A percentile compares a stretch with the other conserved stretches of the same genome.
These are phyloP conservation scores for Raphanus hybrid DNA, from an alignment of 441 rosid species.

Conservation along the genomic window DNA sequence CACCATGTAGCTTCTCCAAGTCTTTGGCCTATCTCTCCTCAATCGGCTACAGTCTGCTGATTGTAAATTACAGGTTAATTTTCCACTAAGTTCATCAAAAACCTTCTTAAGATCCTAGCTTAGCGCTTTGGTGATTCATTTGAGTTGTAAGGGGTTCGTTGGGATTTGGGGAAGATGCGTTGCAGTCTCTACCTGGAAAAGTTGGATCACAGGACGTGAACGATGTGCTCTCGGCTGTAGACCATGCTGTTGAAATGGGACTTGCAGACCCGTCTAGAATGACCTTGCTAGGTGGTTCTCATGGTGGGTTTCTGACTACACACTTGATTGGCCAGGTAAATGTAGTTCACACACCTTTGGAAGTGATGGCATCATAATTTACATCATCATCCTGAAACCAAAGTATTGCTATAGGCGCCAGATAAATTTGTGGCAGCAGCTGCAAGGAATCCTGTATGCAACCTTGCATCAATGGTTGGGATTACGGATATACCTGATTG, in stretches of 20 bases:
- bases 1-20: conserved; percentile 69
- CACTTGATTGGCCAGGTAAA: conserved; percentile 95
- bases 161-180: conserved; percentile 96
- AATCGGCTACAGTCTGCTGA: conserved; percentile 72
- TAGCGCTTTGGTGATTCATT: not conserved
- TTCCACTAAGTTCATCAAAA: conserved; percentile 18
- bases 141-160: conserved; percentile 69
- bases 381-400: not conserved
- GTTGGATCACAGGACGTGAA: conserved; percentile 77
- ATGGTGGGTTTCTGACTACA: conserved; percentile 56
- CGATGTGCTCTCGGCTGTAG: conserved; percentile 55
- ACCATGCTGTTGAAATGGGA: conserved; percentile 64
- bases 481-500: conserved; percentile 91
- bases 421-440: conserved; percentile 91
- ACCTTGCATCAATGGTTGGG: conserved; percentile 78
- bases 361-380: conserved; percentile 60
- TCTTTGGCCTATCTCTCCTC: conserved; percentile 76
- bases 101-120: conserved; percentile 23
- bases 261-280: conserved; percentile 16
- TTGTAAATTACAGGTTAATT: conserved; percentile 83
- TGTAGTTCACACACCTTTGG: conserved; percentile 12
- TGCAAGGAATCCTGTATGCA: conserved; percentile 84
- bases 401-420: conserved; percentile 62
- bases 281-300: not conserved
- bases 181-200: conserved; percentile 94